phyloP scores from a whole-genome alignment of 2,329 filamentous ascomycete genomes.

The Parastagonospora avenae region DNA sequence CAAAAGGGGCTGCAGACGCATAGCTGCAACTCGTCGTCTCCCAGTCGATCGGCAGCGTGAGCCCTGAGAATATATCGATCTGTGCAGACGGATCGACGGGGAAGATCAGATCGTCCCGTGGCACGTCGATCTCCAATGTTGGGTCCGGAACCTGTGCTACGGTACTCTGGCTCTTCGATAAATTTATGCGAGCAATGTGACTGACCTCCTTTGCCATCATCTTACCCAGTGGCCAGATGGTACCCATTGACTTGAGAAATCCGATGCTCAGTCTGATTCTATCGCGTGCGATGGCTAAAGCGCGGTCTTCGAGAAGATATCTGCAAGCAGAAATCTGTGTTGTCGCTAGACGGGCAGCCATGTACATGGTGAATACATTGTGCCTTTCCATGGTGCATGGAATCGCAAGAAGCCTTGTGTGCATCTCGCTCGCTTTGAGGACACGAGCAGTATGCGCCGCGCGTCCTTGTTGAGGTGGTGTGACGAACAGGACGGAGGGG shows the following conservation, averaged over 20 bases:
- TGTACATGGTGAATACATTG: constrained; percentile 49
- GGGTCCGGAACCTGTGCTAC: constrained; percentile 13
- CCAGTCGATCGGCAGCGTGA: constrained; percentile 33
- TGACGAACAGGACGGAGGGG: constrained; percentile 53
- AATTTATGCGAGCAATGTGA: constrained; percentile 73
- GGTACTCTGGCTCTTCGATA: constrained; percentile 29
- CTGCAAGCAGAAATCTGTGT: constrained; percentile 67
- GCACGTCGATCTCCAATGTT: constrained; percentile 29
- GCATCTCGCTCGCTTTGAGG: constrained; percentile 75
- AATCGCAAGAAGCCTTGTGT: constrained; percentile 76
- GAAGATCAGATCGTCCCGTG: constrained; percentile 36
- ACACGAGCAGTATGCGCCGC: constrained; percentile 76
- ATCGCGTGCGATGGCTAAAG: constrained; percentile 70
- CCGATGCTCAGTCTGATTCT: constrained; percentile 79
- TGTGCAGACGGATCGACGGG: constrained; percentile 33
- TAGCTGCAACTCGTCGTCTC: constrained; percentile 15
- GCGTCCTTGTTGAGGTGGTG: constrained; percentile 53
- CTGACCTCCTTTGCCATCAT: constrained; percentile 75
- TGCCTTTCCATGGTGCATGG: constrained; percentile 74
- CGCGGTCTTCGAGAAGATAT: constrained; percentile 53
- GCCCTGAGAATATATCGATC: constrained; percentile 41
- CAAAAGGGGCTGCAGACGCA: constrained; percentile 15
- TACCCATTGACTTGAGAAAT: constrained; percentile 68
- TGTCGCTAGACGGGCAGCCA: constrained; percentile 33
- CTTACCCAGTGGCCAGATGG: constrained; percentile 72